These are phyloP conservation scores for Trichosporon coremiiforme DNA, from an alignment of 1,284 basidiomycete genomes.

Conservation along the genomic window DNA sequence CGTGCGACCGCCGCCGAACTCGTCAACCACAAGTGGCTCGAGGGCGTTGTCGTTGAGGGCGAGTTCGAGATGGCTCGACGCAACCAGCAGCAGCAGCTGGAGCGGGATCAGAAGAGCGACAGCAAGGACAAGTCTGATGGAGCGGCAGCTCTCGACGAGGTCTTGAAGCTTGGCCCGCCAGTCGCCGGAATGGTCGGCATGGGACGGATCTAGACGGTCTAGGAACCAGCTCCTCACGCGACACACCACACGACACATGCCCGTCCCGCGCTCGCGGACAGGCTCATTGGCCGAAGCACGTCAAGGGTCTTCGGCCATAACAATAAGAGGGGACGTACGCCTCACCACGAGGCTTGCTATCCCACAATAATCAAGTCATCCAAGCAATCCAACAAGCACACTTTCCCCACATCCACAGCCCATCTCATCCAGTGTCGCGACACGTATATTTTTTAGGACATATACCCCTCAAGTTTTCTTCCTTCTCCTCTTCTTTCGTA, in stretches of 20 bases:
- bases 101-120: conserved; percentile 30
- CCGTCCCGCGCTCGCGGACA: too few relatives aligned
- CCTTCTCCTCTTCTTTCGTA: background rate
- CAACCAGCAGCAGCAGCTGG: conserved; percentile 37
- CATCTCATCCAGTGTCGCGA: conserved; percentile 15
- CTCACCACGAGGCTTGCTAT: background rate
- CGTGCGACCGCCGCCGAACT: conserved; percentile 78
- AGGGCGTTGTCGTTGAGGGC: conserved; percentile 79
- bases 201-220: conserved; percentile 43
- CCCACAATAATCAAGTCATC: conserved; percentile 2
- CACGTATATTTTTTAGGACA: conserved; percentile 19
- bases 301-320: background rate
- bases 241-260: background rate
- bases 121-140: conserved; percentile 17
- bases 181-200: conserved; percentile 53
- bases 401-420: conserved; percentile 13
- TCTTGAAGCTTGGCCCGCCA: conserved; percentile 47
- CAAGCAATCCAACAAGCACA: conserved; percentile 6
- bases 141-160: conserved; percentile 36
- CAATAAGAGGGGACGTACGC: background rate
- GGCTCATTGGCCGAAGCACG: background rate
- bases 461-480: conserved; percentile 19
- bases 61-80: conserved; percentile 67
- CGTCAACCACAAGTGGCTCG: conserved; percentile 83
- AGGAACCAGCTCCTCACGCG: background rate